A percentile compares a stretch with the other conserved stretches of the same genome.
These are phyloP conservation scores for Pythium vanterpoolii DNA, from an alignment of 352 stramenopile species.

Conservation along the genomic window DNA sequence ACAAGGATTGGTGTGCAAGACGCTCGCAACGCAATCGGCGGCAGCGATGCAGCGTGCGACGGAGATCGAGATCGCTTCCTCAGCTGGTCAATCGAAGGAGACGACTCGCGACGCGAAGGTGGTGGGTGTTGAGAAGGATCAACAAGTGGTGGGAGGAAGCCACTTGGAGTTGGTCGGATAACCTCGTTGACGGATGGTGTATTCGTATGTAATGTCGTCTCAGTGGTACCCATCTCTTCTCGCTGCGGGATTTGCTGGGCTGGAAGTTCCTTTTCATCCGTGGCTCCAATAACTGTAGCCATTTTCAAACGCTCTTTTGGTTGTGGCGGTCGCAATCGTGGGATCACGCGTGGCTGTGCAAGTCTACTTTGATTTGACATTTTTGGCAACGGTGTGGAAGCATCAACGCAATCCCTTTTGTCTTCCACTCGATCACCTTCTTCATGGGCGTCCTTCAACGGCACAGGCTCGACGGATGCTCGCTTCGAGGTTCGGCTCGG, in stretches of 20 bases:
- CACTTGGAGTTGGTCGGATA: too few species aligned
- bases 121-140: background rate
- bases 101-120: background rate
- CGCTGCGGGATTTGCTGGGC: background rate
- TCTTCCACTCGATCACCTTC: background rate
- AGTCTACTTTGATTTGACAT: background rate
- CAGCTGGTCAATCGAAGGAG: background rate
- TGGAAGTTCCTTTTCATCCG: background rate
- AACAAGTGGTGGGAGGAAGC: background rate
- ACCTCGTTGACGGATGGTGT: too few species aligned
- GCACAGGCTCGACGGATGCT: background rate
- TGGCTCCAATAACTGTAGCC: background rate
- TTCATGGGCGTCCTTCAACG: background rate
- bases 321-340: background rate
- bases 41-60: background rate
- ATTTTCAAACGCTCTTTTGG: background rate
- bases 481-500: background rate
- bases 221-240: background rate
- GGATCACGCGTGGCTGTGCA: conserved; percentile 4
- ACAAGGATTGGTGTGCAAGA: background rate
- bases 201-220: background rate
- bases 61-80: background rate
- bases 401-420: background rate
- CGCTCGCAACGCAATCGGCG: background rate
- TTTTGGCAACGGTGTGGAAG: background rate